Evolutionary conservation across 1,284 basidiomycete genomes (phyloP).

Genomic region (Austroboletus niveus): DNA sequence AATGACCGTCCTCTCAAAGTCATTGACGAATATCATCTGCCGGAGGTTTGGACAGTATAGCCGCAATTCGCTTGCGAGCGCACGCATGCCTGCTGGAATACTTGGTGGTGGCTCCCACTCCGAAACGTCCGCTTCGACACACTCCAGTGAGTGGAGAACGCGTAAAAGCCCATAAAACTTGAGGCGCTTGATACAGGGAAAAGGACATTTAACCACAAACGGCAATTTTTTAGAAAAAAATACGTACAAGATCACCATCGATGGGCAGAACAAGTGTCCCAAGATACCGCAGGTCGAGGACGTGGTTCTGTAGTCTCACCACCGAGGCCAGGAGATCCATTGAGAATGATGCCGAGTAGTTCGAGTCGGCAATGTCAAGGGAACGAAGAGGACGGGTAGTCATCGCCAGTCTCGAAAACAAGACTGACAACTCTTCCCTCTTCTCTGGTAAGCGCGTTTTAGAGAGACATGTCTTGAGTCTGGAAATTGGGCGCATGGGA

Average conservation of each 20-base stretch:
- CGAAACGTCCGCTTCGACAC: constrained; percentile 59
- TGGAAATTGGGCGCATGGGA: constrained; percentile 54
- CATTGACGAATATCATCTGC: constrained; percentile 55
- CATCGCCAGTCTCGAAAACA: constrained; percentile 45
- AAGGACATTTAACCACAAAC: constrained; percentile 3
- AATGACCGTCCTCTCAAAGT: constrained; percentile 57
- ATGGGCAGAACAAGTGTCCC: constrained; percentile 54
- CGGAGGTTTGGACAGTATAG: constrained; percentile 53
- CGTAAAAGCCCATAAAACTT: constrained; percentile 58
- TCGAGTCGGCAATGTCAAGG: constrained; percentile 60
- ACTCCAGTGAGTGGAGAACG: constrained; percentile 47
- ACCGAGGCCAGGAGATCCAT: constrained; percentile 48
- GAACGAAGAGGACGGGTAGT: constrained; percentile 45
- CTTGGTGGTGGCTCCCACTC: constrained; percentile 60
- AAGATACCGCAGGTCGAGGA: constrained; percentile 49
- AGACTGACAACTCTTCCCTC: constrained; percentile 45
- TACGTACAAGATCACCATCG: constrained; percentile 40
- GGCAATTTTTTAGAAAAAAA: constrained; percentile 39
- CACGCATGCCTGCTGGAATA: constrained; percentile 49
- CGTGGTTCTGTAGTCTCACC: constrained; percentile 34
- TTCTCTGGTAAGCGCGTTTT: constrained; percentile 46
- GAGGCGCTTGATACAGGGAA: constrained; percentile 45
- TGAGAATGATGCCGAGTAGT: constrained; percentile 52
- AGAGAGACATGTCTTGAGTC: constrained; percentile 69
- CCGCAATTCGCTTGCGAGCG: constrained; percentile 55